Evolutionary conservation across 129 eudicot species (phyloP).

Genomic region (Pulicaria dysenterica): DNA sequence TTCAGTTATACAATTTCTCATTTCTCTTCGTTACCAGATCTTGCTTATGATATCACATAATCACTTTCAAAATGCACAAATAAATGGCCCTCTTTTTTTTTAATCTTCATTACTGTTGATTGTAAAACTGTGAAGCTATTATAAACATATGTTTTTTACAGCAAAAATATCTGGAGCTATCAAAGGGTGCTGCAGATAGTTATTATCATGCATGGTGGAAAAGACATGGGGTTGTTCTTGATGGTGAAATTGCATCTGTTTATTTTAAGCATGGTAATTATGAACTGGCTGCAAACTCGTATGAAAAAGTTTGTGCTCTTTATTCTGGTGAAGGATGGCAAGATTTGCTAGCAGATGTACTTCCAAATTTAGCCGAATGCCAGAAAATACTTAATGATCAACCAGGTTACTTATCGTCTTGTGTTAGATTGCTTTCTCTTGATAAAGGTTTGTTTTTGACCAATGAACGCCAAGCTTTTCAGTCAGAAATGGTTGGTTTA

Average conservation of each 20-base stretch:
- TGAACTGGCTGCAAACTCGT: constrained; percentile 80
- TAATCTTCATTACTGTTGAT: no score
- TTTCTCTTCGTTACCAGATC: no score
- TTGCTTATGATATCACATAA: no score
- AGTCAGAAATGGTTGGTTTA: constrained; percentile 81
- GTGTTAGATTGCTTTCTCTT: constrained; percentile 86
- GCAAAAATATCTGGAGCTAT: constrained; percentile 77
- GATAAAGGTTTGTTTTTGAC: constrained; percentile 76
- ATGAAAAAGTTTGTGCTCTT: constrained; percentile 93
- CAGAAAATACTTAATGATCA: constrained; percentile 88
- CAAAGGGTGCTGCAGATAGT: constrained; percentile 91
- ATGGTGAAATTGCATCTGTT: constrained; percentile 92
- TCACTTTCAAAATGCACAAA: no score
- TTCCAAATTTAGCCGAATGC: constrained; percentile 93
- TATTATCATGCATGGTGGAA: constrained; percentile 97
- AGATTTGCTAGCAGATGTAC: constrained; percentile 87
- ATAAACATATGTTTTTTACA: constrained; percentile 32
- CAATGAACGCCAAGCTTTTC: constrained; percentile 87
- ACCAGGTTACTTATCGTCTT: constrained; percentile 87
- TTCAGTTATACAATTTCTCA: no score
- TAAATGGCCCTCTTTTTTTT: no score
- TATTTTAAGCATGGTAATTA: constrained; percentile 70
- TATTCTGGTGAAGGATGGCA: constrained; percentile 98
- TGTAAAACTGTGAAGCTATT: background rate
- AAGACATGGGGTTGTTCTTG: constrained; percentile 93